Base-by-base conservation (phyloP, 2,329 filamentous ascomycete species). In the Arthroderma sp. region DNA sequence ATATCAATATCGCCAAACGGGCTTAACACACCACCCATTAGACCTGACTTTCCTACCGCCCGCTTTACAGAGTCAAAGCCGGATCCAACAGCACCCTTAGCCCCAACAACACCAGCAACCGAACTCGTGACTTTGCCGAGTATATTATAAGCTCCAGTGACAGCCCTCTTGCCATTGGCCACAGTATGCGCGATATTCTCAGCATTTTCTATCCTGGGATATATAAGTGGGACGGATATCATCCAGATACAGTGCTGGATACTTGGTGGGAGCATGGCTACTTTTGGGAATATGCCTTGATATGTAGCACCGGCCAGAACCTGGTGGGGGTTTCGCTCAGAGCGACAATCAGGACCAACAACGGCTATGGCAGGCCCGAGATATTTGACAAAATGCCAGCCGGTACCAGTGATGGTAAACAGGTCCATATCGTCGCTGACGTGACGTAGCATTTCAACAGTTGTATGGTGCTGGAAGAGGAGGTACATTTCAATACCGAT, bases 341-440 rank as follows among this genome's bases (percentile, higher is more conserved):
- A 94, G 43, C 91, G 80, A 54, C 87, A 89, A 62, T 98, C 91
- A 2, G 86, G 82, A 0, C 89, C 91, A 42, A 94, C 82, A 0
- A 94, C 82, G 0, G 86, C 87, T 8, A 98, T 81, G 4, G 85
- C 85, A 0, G 91, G 91, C 0, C 91, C 91, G 4, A 98, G 77
- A 56, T 84, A 95, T 65, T 98, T 98, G 65, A 98, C 78, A 63
- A 96, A 98, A 64, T 98, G 91, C 91, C 91, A 98, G 5, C 91
- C 91, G 15, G 83, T 83, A n/a, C 91, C 89, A 0, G 91, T 96
- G 45, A 98, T 82, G 1, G 89, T 96, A 66, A 98, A 98, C 4
- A 98, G 77, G 56, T 98, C 91, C 40, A 80, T 74, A 58, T 98
- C 91, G 39, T 85, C 84, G 57, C 75, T 83, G 47, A 94, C 82